Percentiles rank a stretch among this genome's conserved stretches.
Conservation (phyloP, 345 rosid species). For the Eucalyptus grandis region DNA sequence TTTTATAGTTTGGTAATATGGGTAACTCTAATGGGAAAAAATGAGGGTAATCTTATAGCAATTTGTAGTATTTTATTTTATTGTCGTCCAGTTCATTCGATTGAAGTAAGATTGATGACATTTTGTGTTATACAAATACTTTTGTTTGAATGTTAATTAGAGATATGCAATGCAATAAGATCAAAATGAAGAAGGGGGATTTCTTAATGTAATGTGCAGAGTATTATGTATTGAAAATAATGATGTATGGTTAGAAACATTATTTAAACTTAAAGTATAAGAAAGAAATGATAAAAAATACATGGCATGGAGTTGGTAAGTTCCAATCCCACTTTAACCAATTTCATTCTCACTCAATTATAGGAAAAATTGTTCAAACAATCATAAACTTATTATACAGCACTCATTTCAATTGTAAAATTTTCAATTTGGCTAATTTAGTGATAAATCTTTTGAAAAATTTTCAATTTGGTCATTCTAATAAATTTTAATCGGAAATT, state of each 20-base stretch:
- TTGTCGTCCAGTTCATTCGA: not conserved
- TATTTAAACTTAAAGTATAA: not conserved
- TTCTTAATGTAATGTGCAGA: not conserved
- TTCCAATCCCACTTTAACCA: not conserved
- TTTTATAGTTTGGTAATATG: not conserved
- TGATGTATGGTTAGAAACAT: not conserved
- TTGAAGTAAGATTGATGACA: not conserved
- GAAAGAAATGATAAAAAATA: not conserved
- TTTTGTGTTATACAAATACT: not conserved
- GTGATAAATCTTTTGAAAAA: fast-evolving
- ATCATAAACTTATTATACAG: fast-evolving
- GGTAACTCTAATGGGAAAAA: not conserved
- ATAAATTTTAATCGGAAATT: fast-evolving
- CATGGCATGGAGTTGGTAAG: not conserved
- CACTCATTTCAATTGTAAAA: fast-evolving
- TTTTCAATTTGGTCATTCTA: fast-evolving
- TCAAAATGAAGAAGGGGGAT: not conserved
- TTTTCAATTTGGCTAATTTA: not conserved
- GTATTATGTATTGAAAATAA: not conserved
- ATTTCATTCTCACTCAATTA: not conserved
- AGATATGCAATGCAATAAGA: not conserved
- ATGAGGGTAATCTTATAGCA: not conserved
- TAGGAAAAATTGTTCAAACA: not conserved
- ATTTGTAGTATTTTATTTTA: not conserved
- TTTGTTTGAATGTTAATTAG: not conserved